These are phyloP conservation scores for Termitomyces sp. DNA, from an alignment of 768 basidiomycete genomes.

Conservation along the genomic window DNA sequence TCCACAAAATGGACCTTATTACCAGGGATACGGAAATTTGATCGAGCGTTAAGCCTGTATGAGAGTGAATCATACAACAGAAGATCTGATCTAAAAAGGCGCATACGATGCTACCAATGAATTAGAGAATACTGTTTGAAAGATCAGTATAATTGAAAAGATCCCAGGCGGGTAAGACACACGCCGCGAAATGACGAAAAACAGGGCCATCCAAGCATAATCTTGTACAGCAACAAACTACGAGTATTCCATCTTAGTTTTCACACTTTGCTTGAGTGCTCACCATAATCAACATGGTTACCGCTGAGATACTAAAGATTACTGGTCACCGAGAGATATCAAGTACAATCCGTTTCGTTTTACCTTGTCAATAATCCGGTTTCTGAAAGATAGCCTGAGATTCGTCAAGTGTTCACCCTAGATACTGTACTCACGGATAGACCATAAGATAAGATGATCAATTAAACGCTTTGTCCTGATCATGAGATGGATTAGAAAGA, in stretches of 20 bases:
- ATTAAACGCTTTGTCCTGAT: conserved; percentile 5
- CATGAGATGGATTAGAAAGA: too few species aligned
- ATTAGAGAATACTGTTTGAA: conserved; percentile 8
- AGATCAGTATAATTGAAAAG: background rate
- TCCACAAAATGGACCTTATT: conserved; percentile 5
- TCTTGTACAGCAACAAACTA: background rate
- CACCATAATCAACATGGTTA: conserved; percentile 7
- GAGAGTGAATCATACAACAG: background rate
- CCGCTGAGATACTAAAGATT: background rate
- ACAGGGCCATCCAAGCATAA: conserved; percentile 9
- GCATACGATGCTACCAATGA: conserved; percentile 12
- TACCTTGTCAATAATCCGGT: conserved; percentile 11
- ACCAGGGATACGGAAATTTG: conserved; percentile 15
- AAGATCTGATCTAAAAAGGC: background rate
- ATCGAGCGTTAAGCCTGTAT: conserved; percentile 11
- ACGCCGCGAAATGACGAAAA: conserved; percentile 11
- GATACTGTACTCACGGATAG: conserved; percentile 5
- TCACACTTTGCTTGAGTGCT: background rate
- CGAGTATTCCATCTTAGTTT: background rate
- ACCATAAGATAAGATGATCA: conserved; percentile 10
- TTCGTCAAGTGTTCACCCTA: background rate
- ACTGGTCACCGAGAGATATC: background rate
- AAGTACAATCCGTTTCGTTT: background rate
- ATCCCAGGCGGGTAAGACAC: background rate
- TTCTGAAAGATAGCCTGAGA: conserved; percentile 1